A percentile compares a stretch with the other conserved stretches of the same genome.
phyloP scores from a whole-genome alignment of 2,329 filamentous ascomycete species.

The Incumbomyces lentus region DNA sequence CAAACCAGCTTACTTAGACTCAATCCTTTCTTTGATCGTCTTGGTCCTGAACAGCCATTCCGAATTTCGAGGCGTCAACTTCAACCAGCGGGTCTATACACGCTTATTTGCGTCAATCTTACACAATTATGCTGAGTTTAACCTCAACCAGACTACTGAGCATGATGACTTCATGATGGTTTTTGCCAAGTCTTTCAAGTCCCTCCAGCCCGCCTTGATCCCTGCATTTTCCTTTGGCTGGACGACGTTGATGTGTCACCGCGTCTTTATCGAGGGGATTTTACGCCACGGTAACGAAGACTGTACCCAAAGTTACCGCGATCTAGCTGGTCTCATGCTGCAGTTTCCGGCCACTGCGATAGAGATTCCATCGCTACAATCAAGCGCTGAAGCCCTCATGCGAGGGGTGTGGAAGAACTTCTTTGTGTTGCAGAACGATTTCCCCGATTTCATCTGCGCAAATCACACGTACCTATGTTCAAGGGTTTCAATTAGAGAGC shows the following conservation, averaged over 20 bases:
- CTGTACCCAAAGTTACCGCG: conserved; percentile 68
- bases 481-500: conserved; percentile 70
- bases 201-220: conserved; percentile 64
- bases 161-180: conserved; percentile 62
- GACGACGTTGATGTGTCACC: conserved; percentile 72
- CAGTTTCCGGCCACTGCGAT: conserved; percentile 68
- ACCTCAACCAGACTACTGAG: conserved; percentile 47
- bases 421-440: conserved; percentile 83
- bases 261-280: conserved; percentile 70
- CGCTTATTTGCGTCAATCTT: conserved; percentile 76
- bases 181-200: conserved; percentile 60
- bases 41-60: conserved; percentile 80
- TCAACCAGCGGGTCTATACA: conserved; percentile 86
- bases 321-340: conserved; percentile 62
- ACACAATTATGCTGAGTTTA: conserved; percentile 56
- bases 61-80: conserved; percentile 64
- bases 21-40: conserved; percentile 64
- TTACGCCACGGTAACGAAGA: conserved; percentile 55
- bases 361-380: conserved; percentile 59
- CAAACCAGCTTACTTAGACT: conserved; percentile 64
- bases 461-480: conserved; percentile 76
- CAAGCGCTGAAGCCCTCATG: conserved; percentile 71
- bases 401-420: conserved; percentile 73
- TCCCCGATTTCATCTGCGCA: conserved; percentile 81
- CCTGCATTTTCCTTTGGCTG: conserved; percentile 79